Conservation (phyloP, 352 stramenopile genomes). For the Globisporangium lucens region DNA sequence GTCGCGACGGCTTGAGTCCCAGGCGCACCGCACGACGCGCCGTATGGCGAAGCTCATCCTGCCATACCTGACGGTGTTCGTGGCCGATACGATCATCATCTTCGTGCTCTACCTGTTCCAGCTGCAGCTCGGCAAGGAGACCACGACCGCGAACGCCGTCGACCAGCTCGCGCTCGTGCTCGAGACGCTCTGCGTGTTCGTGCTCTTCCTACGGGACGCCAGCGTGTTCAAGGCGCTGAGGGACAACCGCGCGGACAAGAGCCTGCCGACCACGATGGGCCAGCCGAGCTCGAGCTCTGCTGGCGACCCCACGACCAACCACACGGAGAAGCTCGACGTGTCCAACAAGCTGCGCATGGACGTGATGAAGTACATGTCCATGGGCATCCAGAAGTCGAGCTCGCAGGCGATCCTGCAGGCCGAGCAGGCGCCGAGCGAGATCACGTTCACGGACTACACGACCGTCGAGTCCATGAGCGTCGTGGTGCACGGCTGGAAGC, state of each 20-base stretch:
- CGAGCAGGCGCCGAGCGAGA: slow-evolving; percentile 28
- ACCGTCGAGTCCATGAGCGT: slow-evolving; percentile 66
- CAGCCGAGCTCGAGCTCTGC: slow-evolving; percentile 14
- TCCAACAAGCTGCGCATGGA: slow-evolving; percentile 80
- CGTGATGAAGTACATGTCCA: slow-evolving; percentile 87
- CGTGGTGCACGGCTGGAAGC: slow-evolving; percentile 58
- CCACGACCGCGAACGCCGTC: slow-evolving; percentile 50
- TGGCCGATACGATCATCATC: slow-evolving; percentile 36
- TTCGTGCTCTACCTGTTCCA: slow-evolving; percentile 59
- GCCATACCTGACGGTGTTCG: slow-evolving; percentile 73
- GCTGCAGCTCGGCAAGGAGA: slow-evolving; percentile 25
- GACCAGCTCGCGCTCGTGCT: slow-evolving; percentile 76
- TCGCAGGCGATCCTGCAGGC: slow-evolving; percentile 39
- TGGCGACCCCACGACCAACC: slow-evolving; percentile 6
- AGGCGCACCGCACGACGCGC: slow-evolving; percentile 72
- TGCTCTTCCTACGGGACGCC: slow-evolving; percentile 72
- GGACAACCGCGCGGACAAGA: slow-evolving; percentile 17
- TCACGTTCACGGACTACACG: slow-evolving; percentile 70
- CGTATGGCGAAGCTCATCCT: slow-evolving; percentile 84
- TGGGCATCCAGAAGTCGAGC: slow-evolving; percentile 77
- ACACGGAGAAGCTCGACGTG: slow-evolving; percentile 53
- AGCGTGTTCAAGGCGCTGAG: slow-evolving; percentile 47
- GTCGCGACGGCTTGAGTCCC: slow-evolving; percentile 66
- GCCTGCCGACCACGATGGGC: slow-evolving; percentile 20
- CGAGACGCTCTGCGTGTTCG: slow-evolving; percentile 63